A percentile compares a stretch with the other conserved stretches of the same genome.
phyloP scores from a whole-genome alignment of 2,329 filamentous ascomycete genomes.

The Venturia oleaginea region DNA sequence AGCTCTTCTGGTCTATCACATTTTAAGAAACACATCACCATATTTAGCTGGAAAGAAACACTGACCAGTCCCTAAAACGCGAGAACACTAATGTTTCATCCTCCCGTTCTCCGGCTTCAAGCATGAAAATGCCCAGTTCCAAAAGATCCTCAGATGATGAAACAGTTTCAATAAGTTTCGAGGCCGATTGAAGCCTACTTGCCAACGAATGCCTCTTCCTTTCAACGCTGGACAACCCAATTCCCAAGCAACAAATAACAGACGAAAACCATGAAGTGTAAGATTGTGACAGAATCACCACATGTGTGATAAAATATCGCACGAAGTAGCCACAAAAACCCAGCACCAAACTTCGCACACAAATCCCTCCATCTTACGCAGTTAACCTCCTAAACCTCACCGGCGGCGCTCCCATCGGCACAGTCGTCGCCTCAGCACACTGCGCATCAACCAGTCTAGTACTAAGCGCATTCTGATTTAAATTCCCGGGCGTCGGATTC shows the following conservation, averaged over 20 bases:
- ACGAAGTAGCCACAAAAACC: background rate
- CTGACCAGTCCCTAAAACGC: background rate
- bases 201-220: background rate
- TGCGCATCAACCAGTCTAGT: background rate
- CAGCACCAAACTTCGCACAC: background rate
- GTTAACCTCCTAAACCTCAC: background rate
- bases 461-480: background rate
- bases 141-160: background rate
- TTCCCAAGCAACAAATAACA: background rate
- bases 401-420: background rate
- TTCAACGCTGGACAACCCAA: background rate
- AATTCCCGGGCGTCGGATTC: constrained; percentile 8
- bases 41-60: background rate
- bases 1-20: background rate
- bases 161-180: background rate
- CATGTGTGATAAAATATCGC: background rate
- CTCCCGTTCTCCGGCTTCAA: background rate
- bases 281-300: background rate
- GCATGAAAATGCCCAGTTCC: background rate
- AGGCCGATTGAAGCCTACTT: background rate
- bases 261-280: background rate
- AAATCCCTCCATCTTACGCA: background rate
- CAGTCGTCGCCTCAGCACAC: constrained; percentile 9
- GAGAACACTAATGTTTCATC: background rate
- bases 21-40: background rate